A percentile compares a stretch with the other conserved stretches of the same genome.
phyloP scores from a whole-genome alignment of 2,329 filamentous ascomycete genomes.

The Colletotrichum navitas region DNA sequence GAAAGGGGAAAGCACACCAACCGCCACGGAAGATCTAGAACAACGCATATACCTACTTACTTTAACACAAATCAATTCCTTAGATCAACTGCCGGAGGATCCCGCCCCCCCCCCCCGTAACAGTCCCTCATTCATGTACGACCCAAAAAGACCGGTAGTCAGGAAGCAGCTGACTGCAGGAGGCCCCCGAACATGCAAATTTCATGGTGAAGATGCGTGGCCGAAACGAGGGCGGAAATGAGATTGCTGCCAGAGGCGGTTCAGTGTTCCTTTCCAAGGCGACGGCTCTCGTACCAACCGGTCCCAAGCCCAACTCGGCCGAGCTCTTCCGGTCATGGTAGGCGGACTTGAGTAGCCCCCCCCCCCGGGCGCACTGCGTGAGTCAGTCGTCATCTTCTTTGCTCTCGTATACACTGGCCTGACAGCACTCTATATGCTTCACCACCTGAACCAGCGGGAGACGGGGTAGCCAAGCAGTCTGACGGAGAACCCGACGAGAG shows the following conservation, averaged over 20 bases:
- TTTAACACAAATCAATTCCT: neutral
- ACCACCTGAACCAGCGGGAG: constrained; percentile 11
- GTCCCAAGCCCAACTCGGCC: neutral
- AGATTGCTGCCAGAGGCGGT: neutral
- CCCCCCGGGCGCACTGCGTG: constrained; percentile 6
- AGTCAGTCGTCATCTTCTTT: constrained; percentile 36
- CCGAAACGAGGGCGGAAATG: neutral
- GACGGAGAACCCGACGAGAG: constrained; percentile 2
- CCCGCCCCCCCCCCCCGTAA: neutral
- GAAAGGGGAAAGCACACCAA: neutral
- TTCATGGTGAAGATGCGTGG: neutral
- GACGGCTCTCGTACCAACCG: constrained; percentile 6
- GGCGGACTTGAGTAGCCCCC: constrained; percentile 8
- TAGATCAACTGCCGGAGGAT: neutral
- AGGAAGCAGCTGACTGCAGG: neutral
- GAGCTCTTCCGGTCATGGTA: neutral
- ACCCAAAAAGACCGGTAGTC: neutral
- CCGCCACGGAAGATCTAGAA: no score
- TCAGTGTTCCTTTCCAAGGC: neutral
- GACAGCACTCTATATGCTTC: constrained; percentile 34
- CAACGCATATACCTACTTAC: neutral
- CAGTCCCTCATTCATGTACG: neutral
- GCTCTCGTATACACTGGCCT: constrained; percentile 9
- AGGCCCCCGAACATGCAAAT: neutral
- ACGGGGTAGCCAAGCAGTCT: constrained; percentile 14